These are phyloP conservation scores for Fistulifera solaris DNA, from an alignment of 108 stramenopile species.

Conservation along the genomic window DNA sequence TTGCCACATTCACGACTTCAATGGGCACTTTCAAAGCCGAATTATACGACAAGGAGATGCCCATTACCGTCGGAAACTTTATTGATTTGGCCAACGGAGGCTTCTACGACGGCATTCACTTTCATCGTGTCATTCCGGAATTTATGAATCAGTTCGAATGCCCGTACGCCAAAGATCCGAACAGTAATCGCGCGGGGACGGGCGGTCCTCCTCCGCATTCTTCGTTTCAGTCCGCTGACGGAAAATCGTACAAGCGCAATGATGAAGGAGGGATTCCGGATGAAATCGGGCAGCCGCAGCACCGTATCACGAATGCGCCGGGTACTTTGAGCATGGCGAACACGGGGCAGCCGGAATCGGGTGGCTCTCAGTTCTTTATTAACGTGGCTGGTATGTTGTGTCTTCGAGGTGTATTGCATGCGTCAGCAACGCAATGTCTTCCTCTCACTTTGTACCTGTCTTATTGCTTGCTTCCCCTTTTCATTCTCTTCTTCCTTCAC, in stretches of 20 bases:
- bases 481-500: background rate
- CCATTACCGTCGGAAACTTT: constrained; percentile 54
- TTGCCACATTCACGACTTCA: constrained; percentile 45
- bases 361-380: constrained; percentile 65
- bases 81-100: constrained; percentile 53
- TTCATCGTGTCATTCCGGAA: constrained; percentile 47
- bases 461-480: background rate
- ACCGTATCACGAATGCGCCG: constrained; percentile 34
- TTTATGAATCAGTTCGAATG: constrained; percentile 57
- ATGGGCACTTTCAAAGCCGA: constrained; percentile 65
- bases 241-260: constrained; percentile 26
- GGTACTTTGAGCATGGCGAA: constrained; percentile 44
- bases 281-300: constrained; percentile 27
- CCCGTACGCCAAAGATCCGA: constrained; percentile 49
- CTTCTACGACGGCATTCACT: constrained; percentile 56
- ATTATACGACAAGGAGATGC: constrained; percentile 44
- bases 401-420: background rate
- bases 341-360: constrained; percentile 24
- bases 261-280: constrained; percentile 49
- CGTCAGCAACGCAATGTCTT: background rate
- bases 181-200: constrained; percentile 41
- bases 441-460: background rate
- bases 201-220: constrained; percentile 37
- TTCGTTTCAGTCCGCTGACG: constrained; percentile 26
- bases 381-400: constrained; percentile 26